Base-by-base conservation (phyloP, 2,329 filamentous ascomycete species). In the Cryoendolithus antarcticus region DNA sequence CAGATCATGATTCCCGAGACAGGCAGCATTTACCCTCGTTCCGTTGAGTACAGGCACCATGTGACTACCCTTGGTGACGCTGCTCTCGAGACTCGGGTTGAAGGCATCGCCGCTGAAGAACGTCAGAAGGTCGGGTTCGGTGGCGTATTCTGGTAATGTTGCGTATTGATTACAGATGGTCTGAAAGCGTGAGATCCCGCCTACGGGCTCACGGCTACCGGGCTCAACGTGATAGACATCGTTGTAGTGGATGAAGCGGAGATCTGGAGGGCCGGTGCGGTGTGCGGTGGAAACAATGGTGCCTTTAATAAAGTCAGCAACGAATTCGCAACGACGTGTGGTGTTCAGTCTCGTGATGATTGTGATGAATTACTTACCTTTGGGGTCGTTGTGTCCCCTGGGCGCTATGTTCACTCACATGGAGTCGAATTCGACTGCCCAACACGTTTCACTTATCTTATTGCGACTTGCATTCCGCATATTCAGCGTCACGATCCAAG, bases 31-130 rank as follows among this genome's bases (percentile, higher is more conserved):
- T 1, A 84, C 91, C 3, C 79, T 77, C 48, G 86, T 75, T 15
- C 71, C 67, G 58, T 94, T 93, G 34, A 95, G 63, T 7, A 91
- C 71, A 1, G 85, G 81, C 7, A 93, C 78, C 88, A 94, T 94
- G 61, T 94, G 88, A 48, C 77, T 71, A 69, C 84, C 86, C 64
- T 94, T 94, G 2, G 86, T 94, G 28, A 94, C 78, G 11, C 81
- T 83, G 52, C 82, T 89, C 62, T 94, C 86, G 42, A 94, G 64
- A 51, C 83, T 89, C 0, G 88, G 86, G 57, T 94, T 94, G 62
- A 91, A 95, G 7, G 81, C 86, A 69, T 94, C 88, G 30, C 86
- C 86, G 2, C 86, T 93, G 62, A 94, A 95, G 49, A 93, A 71
- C 1, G 84, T 88, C 37, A 93, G 56, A 3, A 86, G 63, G 30